phyloP scores from a whole-genome alignment of 257 asterid genomes.

The Hygrophila difformis region DNA sequence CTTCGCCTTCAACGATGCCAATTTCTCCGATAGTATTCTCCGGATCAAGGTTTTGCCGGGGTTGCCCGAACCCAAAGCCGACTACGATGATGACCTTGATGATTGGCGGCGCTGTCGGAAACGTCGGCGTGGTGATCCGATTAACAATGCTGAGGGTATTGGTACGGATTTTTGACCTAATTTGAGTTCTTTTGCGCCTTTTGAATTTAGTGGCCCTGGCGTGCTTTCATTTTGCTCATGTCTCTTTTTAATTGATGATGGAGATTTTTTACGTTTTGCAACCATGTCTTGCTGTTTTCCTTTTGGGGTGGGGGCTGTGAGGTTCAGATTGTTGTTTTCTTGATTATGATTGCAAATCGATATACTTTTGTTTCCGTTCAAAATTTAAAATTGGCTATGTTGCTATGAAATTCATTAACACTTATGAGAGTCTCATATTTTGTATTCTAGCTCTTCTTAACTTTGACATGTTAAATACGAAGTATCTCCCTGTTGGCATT shows the following conservation, averaged over 20 bases:
- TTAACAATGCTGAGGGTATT: slow-evolving; percentile 33
- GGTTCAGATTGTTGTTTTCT: too few relatives aligned
- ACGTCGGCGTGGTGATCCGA: slow-evolving; percentile 63
- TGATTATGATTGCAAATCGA: too few relatives aligned
- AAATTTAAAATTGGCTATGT: too few relatives aligned
- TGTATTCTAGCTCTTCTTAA: too few relatives aligned
- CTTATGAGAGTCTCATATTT: too few relatives aligned
- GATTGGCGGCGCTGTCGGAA: slow-evolving; percentile 69
- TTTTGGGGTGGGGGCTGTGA: too few relatives aligned
- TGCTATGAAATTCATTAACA: too few relatives aligned
- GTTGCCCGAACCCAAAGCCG: slow-evolving; percentile 34
- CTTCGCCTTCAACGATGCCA: slow-evolving; percentile 13
- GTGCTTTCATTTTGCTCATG: too few relatives aligned
- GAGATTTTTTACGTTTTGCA: neutral
- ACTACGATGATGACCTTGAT: slow-evolving; percentile 27
- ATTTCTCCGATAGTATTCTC: slow-evolving; percentile 8
- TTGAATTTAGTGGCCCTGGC: neutral
- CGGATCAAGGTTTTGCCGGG: slow-evolving; percentile 47
- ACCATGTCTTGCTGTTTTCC: too few relatives aligned
- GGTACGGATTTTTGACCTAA: neutral
- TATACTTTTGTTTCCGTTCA: too few relatives aligned
- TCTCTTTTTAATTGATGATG: neutral
- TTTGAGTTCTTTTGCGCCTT: neutral
- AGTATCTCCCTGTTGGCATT: too few relatives aligned
- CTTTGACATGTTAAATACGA: too few relatives aligned